Conservation (phyloP, 805 yeast genomes). For the Yarrowia sp. region DNA sequence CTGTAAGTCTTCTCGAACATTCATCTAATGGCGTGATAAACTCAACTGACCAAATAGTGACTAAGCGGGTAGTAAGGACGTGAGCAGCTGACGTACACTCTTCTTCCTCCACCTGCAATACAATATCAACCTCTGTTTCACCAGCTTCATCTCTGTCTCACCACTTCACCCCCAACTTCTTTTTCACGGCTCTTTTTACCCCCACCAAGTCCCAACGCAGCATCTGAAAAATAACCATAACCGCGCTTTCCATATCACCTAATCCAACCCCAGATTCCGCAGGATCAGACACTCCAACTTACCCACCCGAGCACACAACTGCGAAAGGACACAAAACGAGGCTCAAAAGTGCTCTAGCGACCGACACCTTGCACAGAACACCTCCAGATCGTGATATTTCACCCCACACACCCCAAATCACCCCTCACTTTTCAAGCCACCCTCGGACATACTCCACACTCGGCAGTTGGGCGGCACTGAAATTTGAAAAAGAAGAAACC, state of each 20-base stretch:
- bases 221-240: slow-evolving; percentile 38
- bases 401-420: neutral
- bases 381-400: neutral
- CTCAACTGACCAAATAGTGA: slow-evolving; percentile 5
- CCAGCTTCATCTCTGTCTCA: too few species aligned
- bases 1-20: slow-evolving; percentile 24
- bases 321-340: neutral
- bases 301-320: neutral
- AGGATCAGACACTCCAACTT: slow-evolving; percentile 17
- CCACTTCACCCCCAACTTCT: too few species aligned
- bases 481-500: neutral
- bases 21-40: slow-evolving; percentile 34
- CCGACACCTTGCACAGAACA: neutral
- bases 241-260: slow-evolving; percentile 27
- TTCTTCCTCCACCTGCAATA: too few species aligned
- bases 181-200: neutral
- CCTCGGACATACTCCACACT: slow-evolving; percentile 11
- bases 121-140: too few species aligned
- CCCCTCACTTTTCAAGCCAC: slow-evolving; percentile 3
- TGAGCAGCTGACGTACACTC: too few species aligned
- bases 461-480: slow-evolving; percentile 20
- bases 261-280: slow-evolving; percentile 38
- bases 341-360: neutral
- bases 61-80: neutral
- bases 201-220: slow-evolving; percentile 34